Base-by-base conservation (phyloP, 331 rosid species). In the Quercus lobata region DNA sequence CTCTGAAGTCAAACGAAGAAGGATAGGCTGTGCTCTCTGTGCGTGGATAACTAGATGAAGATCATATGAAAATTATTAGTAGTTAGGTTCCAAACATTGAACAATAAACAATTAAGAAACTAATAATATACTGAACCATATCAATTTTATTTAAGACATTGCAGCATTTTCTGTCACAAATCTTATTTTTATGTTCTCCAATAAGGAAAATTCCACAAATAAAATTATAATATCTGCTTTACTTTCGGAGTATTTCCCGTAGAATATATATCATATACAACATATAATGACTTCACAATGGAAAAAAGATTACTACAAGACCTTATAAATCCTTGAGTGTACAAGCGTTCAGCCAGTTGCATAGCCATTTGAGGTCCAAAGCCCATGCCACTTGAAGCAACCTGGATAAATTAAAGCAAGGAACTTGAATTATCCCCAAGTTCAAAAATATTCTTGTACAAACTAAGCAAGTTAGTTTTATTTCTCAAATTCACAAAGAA, bases 11-110 rank as follows among this genome's bases (percentile, higher is more conserved):
- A 90, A 94, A 94, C 75, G 97, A 91, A 71, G 97, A 75, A 30
- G 98, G 98, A 87, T 94, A 94, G 25, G 97, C 91, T 1, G 97
- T 94, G 88, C 98, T 94, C 88, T 95, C 97, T 10, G 99, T 95
- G 71, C 97, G 99, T 56, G 97, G 99, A 84, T 95, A 93, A 87
- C 97, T 95, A 84, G 69, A 85, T 76, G 76, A 85, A 76, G 83
- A 86, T 60, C 77, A 83, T 18, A 81, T 65, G 74, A 17, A 72
- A 80, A 84, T 35, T 82, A 85, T 72, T 75, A 62, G 79, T 60
- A 55, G 32, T 76, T 74, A 74, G 53, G 84, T 57, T 81, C 58
- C 46, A 49, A 41, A 55, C 70, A 68, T 68, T 27, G 57, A 65
- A 32, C 22, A 17, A 30, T 3, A 2, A 65, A 16, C 22, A 65